These are phyloP conservation scores for Acrocalymma vagum DNA, from an alignment of 2,329 filamentous ascomycete genomes.

Conservation along the genomic window DNA sequence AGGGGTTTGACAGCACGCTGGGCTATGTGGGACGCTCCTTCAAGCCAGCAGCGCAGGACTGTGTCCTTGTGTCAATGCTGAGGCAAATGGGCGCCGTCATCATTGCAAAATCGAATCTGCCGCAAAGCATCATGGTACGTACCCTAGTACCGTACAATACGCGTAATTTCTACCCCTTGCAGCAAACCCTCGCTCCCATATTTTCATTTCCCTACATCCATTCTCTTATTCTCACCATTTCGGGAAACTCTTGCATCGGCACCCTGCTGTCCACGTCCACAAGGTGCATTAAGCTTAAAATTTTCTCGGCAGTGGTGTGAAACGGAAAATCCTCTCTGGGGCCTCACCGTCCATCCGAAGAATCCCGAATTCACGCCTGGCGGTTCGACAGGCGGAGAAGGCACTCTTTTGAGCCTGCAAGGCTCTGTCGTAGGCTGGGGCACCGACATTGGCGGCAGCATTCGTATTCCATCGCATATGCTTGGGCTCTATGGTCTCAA, in stretches of 20 bases:
- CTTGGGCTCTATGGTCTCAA: constrained; percentile 66
- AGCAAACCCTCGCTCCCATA: too few species aligned
- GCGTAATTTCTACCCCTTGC: background rate
- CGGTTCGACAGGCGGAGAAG: constrained; percentile 68
- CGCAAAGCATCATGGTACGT: constrained; percentile 64
- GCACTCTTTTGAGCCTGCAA: constrained; percentile 62
- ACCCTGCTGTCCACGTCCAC: constrained; percentile 1
- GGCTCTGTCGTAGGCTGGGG: constrained; percentile 66
- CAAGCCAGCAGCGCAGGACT: constrained; percentile 59
- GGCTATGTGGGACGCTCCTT: constrained; percentile 71
- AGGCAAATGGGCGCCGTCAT: constrained; percentile 60
- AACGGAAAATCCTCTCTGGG: constrained; percentile 69
- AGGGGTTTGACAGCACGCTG: constrained; percentile 59
- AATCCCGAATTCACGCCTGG: constrained; percentile 64
- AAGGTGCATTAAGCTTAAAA: constrained; percentile 46
- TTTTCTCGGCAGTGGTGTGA: constrained; percentile 65
- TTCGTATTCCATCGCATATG: constrained; percentile 68
- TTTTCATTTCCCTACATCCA: too few species aligned
- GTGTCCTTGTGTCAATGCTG: constrained; percentile 65
- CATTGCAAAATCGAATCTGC: constrained; percentile 61
- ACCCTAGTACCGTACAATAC: constrained; percentile 21
- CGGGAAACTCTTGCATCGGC: too few species aligned
- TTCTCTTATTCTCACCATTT: background rate
- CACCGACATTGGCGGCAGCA: constrained; percentile 65
- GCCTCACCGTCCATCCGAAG: constrained; percentile 64